phyloP scores from a whole-genome alignment of 768 basidiomycete species.

The Sutorius australiensis region DNA sequence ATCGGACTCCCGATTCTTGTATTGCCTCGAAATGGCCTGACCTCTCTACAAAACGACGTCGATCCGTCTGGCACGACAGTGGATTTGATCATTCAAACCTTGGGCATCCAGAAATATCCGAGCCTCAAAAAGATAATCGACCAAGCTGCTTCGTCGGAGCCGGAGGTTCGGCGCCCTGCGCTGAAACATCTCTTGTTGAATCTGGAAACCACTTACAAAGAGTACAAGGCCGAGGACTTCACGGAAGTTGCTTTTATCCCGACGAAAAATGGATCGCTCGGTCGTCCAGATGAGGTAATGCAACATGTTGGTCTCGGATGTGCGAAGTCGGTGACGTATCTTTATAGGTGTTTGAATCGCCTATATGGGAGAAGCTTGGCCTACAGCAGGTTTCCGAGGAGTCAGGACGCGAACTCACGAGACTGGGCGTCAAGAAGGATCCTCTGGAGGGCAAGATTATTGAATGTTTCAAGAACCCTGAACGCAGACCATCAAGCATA shows the following conservation, averaged over 20 bases:
- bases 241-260: constrained; percentile 9
- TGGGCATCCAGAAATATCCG: constrained; percentile 5
- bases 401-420: constrained; percentile 3
- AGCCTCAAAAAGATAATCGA: constrained; percentile 3
- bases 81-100: background rate
- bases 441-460: constrained; percentile 1
- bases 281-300: constrained; percentile 9
- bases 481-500: background rate
- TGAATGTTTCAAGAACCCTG: background rate
- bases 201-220: constrained; percentile 4
- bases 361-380: constrained; percentile 7
- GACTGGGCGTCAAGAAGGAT: constrained; percentile 9
- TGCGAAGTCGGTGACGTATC: background rate
- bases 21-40: background rate
- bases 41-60: background rate
- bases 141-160: constrained; percentile 5
- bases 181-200: constrained; percentile 12
- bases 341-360: constrained; percentile 7
- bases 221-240: constrained; percentile 11
- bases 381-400: constrained; percentile 5
- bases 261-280: constrained; percentile 5
- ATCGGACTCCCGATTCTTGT: constrained; percentile 73
- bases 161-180: background rate
- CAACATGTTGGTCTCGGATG: background rate
- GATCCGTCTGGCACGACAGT: background rate